A percentile compares a stretch with the other conserved stretches of the same genome.
Evolutionary conservation across 176 grass and related monocot genomes (phyloP).

Genomic region (Elymus sibiricus): DNA sequence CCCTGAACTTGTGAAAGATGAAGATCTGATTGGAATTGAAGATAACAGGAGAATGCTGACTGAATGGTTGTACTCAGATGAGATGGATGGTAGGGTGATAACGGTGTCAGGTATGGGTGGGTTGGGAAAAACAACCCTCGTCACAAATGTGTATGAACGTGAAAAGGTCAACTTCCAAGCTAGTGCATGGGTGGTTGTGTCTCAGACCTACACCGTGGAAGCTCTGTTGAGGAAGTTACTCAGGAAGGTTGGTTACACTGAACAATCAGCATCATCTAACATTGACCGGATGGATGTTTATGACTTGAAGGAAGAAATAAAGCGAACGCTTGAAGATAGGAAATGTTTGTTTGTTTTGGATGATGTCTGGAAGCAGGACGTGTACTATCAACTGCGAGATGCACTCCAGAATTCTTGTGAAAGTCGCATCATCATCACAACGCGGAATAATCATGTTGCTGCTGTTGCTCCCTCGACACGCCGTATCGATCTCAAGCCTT

Average conservation of each 20-base stretch:
- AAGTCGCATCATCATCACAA: constrained; percentile 47
- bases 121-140: constrained; percentile 14
- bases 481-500: background rate
- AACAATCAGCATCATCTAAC: background rate
- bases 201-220: background rate
- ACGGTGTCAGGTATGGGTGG: constrained; percentile 17
- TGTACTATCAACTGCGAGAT: constrained; percentile 23
- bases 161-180: constrained; percentile 13
- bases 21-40: constrained; percentile 18
- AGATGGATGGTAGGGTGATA: background rate
- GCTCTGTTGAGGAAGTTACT: constrained; percentile 16
- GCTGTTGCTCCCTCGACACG: background rate
- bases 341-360: constrained; percentile 50
- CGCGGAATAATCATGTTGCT: constrained; percentile 38
- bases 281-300: background rate
- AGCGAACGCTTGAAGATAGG: background rate
- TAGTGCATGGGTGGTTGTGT: constrained; percentile 7
- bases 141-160: constrained; percentile 22
- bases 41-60: constrained; percentile 13
- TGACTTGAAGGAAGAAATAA: constrained; percentile 11
- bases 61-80: background rate
- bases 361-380: constrained; percentile 50
- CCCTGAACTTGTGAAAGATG: constrained; percentile 9
- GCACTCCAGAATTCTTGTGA: constrained; percentile 18
- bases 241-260: background rate